Evolutionary conservation across 805 yeast genomes (phyloP).

Genomic region (Schwanniomyces yamadae): DNA sequence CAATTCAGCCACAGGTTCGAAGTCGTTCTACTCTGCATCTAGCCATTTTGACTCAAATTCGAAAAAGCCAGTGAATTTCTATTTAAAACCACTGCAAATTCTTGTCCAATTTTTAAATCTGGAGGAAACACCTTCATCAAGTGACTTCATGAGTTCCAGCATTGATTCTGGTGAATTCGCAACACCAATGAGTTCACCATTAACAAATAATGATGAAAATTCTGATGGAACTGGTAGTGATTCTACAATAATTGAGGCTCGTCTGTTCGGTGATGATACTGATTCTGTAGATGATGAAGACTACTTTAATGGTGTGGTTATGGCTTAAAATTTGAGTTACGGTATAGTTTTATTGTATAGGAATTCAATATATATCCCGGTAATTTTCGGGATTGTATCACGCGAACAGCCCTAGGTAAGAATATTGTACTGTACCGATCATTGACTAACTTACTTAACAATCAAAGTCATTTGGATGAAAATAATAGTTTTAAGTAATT

Average conservation of each 20-base stretch:
- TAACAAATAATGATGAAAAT: not conserved
- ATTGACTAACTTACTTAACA: too few relatives aligned
- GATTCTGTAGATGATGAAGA: slow-evolving; percentile 1
- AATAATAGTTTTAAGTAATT: too few relatives aligned
- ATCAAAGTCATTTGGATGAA: too few relatives aligned
- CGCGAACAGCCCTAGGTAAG: too few relatives aligned
- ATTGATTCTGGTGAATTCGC: slow-evolving; percentile 14
- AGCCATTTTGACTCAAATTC: slow-evolving; percentile 6
- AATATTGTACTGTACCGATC: too few relatives aligned
- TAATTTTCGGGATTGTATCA: not conserved
- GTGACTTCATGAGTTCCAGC: slow-evolving; percentile 18
- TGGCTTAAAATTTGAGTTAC: not conserved
- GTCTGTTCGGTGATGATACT: slow-evolving; percentile 1
- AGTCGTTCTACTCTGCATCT: slow-evolving; percentile 15
- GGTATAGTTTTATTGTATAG: not conserved
- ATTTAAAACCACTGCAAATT: slow-evolving; percentile 25
- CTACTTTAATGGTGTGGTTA: slow-evolving; percentile 1
- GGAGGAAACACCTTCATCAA: not conserved
- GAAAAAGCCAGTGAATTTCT: slow-evolving; percentile 3
- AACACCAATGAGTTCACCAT: slow-evolving; percentile 2
- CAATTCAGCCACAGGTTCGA: not conserved
- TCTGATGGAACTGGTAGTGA: slow-evolving; percentile 1
- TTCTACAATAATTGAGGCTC: slow-evolving; percentile 3
- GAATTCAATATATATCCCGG: not conserved
- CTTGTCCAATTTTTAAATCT: slow-evolving; percentile 17